phyloP scores from a whole-genome alignment of 164 flowering plant species.

The Berberis vulgaris region DNA sequence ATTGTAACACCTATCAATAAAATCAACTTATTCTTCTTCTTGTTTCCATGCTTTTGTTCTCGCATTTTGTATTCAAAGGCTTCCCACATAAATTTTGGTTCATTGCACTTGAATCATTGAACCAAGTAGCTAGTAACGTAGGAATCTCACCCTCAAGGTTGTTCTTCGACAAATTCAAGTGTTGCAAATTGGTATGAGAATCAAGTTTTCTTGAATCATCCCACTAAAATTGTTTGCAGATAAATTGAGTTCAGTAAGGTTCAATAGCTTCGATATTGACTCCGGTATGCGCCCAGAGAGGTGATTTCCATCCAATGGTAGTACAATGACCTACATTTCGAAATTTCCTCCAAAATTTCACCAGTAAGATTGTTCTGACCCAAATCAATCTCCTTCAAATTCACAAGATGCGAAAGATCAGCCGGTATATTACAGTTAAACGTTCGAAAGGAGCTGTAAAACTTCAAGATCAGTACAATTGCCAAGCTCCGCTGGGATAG shows the following conservation, averaged over 20 bases:
- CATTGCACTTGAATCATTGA: constrained; percentile 39
- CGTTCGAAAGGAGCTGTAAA: constrained; percentile 41
- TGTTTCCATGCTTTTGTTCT: constrained; percentile 9
- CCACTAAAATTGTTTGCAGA: constrained; percentile 51
- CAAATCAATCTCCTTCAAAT: constrained; percentile 41
- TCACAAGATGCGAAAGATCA: constrained; percentile 35
- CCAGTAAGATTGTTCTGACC: constrained; percentile 39
- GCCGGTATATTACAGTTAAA: constrained; percentile 36
- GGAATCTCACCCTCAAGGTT: constrained; percentile 66
- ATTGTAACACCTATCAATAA: constrained; percentile 38
- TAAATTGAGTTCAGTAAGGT: constrained; percentile 32
- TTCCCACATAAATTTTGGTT: constrained; percentile 59
- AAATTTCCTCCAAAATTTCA: constrained; percentile 31
- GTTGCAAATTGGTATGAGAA: constrained; percentile 22
- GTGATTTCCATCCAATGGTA: constrained; percentile 34
- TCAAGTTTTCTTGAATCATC: constrained; percentile 31
- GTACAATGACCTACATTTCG: constrained; percentile 27
- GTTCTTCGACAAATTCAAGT: constrained; percentile 41
- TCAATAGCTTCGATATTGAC: constrained; percentile 30
- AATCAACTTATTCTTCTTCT: constrained; percentile 42
- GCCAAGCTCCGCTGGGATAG: constrained; percentile 47
- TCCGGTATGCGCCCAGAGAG: constrained; percentile 46
- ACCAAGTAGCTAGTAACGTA: constrained; percentile 39
- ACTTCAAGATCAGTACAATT: constrained; percentile 45
- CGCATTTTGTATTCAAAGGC: constrained; percentile 49